Conservation (phyloP, 331 rosid species). For the Prunus yedoensis region DNA sequence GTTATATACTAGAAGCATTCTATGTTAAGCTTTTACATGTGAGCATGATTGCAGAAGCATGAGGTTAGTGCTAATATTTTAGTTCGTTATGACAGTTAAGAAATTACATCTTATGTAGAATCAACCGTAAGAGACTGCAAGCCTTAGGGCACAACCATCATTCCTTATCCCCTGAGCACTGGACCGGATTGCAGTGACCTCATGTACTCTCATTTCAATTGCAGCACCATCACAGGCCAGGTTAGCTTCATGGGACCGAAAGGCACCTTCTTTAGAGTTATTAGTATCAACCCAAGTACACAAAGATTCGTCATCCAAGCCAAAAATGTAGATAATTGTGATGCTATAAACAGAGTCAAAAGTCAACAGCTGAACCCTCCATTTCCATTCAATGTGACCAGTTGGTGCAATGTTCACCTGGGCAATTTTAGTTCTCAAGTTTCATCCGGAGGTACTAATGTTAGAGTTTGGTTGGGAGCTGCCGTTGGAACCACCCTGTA, state of each 20-base stretch:
- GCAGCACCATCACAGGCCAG: slow-evolving; percentile 7
- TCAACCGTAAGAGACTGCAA: slow-evolving; percentile 28
- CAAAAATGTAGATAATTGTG: not conserved
- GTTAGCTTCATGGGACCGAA: not conserved
- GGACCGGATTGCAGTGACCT: slow-evolving; percentile 46
- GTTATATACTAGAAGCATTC: too few species aligned
- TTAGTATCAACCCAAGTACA: not conserved
- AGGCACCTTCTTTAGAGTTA: slow-evolving; percentile 17
- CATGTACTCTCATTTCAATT: slow-evolving; percentile 33
- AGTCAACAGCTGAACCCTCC: not conserved
- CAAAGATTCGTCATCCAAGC: slow-evolving; percentile 16
- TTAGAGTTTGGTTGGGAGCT: slow-evolving; percentile 16
- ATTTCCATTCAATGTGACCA: slow-evolving; percentile 17
- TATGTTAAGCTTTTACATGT: too few species aligned
- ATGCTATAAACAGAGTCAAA: not conserved
- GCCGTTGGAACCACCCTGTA: slow-evolving; percentile 35
- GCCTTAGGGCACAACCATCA: slow-evolving; percentile 38
- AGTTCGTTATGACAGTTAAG: not conserved
- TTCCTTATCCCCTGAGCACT: slow-evolving; percentile 62
- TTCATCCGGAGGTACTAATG: not conserved
- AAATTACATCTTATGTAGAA: slow-evolving; percentile 31
- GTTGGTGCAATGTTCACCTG: not conserved
- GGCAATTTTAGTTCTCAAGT: not conserved
- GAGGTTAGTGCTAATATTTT: too few species aligned
- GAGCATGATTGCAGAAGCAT: too few species aligned